A percentile compares a stretch with the other conserved stretches of the same genome.
Conservation (phyloP, 805 yeast genomes). For the Scheffersomyces spartinae region DNA sequence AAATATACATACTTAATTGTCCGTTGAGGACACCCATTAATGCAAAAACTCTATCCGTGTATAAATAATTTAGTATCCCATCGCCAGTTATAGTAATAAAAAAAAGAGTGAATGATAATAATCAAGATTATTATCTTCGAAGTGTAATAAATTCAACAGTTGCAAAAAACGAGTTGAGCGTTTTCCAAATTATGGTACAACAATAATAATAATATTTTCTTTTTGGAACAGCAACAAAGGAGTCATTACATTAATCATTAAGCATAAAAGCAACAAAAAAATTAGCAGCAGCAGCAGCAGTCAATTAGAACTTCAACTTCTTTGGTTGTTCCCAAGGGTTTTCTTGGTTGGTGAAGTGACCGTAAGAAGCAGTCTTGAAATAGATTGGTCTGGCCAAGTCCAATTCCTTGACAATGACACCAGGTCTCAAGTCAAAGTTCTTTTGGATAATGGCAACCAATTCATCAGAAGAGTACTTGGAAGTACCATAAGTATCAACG, state of each 20-base stretch:
- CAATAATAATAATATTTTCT: too few species aligned
- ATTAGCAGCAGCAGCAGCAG: not conserved
- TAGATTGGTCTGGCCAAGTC: conserved; percentile 98
- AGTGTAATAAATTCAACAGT: conserved; percentile 7
- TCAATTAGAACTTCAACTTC: conserved; percentile 46
- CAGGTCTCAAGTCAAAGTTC: conserved; percentile 99
- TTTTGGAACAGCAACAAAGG: conserved; percentile 12
- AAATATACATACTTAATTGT: conserved; percentile 21
- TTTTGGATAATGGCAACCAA: conserved; percentile 82
- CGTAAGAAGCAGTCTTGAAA: conserved; percentile 97
- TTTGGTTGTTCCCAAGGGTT: conserved; percentile 99
- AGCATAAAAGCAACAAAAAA: conserved; percentile 7
- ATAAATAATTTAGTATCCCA: conserved; percentile 2
- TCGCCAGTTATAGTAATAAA: conserved; percentile 11
- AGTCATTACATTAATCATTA: conserved; percentile 35
- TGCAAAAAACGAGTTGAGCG: conserved; percentile 37
- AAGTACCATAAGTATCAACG: conserved; percentile 98
- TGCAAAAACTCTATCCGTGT: conserved; percentile 29
- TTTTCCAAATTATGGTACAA: too few species aligned
- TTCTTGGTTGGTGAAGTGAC: conserved; percentile 99
- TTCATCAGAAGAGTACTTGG: conserved; percentile 79
- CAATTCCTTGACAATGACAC: conserved; percentile 93
- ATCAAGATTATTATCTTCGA: conserved; percentile 1
- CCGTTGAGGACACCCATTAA: conserved; percentile 44
- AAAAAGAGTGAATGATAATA: conserved; percentile 10